Conservation (phyloP, 2,329 filamentous ascomycete species). For the Aspergillus sclerotialis region DNA sequence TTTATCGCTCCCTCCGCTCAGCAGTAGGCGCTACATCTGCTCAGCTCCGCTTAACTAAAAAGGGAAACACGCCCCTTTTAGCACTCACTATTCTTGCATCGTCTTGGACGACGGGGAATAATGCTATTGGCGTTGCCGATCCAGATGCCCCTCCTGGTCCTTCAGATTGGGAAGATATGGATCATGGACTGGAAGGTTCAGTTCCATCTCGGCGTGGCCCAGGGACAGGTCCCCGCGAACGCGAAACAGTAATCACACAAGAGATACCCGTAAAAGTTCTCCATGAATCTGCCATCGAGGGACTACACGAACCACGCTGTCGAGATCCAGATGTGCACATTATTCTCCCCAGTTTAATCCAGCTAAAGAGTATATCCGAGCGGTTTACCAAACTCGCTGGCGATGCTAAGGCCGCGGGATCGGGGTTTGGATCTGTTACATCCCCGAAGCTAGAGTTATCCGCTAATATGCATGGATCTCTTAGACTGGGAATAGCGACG, state of each 20-base stretch:
- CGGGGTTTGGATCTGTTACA: constrained; percentile 14
- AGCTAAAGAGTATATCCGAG: constrained; percentile 90
- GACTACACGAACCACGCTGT: constrained; percentile 85
- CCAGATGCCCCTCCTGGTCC: constrained; percentile 17
- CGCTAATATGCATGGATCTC: constrained; percentile 88
- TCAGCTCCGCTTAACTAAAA: constrained; percentile 85
- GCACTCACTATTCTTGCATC: constrained; percentile 79
- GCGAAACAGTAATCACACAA: constrained; percentile 89
- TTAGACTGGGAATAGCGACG: constrained; percentile 72
- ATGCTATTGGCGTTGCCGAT: constrained; percentile 48
- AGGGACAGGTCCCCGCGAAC: constrained; percentile 55
- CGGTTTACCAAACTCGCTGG: constrained; percentile 73
- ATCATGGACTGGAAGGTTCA: constrained; percentile 34
- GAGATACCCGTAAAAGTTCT: constrained; percentile 93
- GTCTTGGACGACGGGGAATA: constrained; percentile 36
- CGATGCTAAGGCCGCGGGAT: constrained; percentile 30
- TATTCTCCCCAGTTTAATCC: constrained; percentile 74
- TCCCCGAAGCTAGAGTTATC: constrained; percentile 70
- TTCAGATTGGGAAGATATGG: no score
- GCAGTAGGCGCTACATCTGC: constrained; percentile 75
- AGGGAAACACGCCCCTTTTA: constrained; percentile 76
- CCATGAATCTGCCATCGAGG: constrained; percentile 73
- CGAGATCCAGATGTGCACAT: constrained; percentile 93
- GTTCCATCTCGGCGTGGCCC: constrained; percentile 35
- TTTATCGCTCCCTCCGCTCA: constrained; percentile 87